A percentile compares a stretch with the other conserved stretches of the same genome.
Conservation (phyloP, 352 stramenopile genomes). For the Pythium vanterpoolii region DNA sequence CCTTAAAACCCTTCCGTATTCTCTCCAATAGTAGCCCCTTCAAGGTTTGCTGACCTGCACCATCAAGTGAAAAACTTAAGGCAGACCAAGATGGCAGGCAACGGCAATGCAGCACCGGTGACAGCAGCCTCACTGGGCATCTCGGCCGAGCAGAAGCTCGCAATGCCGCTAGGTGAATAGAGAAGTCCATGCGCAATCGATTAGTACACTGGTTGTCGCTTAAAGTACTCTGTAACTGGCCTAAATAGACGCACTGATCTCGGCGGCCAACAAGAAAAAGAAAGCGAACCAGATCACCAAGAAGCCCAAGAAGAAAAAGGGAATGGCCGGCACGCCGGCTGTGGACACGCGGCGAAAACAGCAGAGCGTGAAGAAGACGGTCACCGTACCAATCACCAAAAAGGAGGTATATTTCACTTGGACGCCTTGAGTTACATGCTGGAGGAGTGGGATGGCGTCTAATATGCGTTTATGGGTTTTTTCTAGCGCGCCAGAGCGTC, state of each 20-base stretch:
- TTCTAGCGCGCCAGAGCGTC: constrained; percentile 39
- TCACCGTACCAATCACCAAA: constrained; percentile 65
- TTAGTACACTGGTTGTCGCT: background rate
- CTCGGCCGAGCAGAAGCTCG: constrained; percentile 27
- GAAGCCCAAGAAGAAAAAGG: constrained; percentile 22
- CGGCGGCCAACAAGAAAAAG: constrained; percentile 18
- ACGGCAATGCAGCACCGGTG: constrained; percentile 3
- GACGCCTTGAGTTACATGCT: background rate
- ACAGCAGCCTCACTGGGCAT: constrained; percentile 24
- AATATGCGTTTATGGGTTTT: background rate
- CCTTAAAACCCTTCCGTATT: constrained; percentile 8
- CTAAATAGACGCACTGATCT: constrained; percentile 14
- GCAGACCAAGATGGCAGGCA: constrained; percentile 5
- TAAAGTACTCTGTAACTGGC: background rate
- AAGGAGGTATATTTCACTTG: constrained; percentile 35
- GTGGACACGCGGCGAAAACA: constrained; percentile 36
- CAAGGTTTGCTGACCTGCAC: background rate
- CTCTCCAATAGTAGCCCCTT: constrained; percentile 8
- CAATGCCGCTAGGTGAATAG: constrained; percentile 25
- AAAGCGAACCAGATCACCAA: constrained; percentile 1
- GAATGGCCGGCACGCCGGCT: constrained; percentile 21
- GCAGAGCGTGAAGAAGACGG: constrained; percentile 74
- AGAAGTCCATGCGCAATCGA: background rate
- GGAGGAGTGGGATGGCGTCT: background rate
- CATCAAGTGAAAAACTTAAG: background rate